A percentile compares a stretch with the other conserved stretches of the same genome.
phyloP scores from a whole-genome alignment of 495 filamentous ascomycete genomes.

The Annulohypoxylon nitens region DNA sequence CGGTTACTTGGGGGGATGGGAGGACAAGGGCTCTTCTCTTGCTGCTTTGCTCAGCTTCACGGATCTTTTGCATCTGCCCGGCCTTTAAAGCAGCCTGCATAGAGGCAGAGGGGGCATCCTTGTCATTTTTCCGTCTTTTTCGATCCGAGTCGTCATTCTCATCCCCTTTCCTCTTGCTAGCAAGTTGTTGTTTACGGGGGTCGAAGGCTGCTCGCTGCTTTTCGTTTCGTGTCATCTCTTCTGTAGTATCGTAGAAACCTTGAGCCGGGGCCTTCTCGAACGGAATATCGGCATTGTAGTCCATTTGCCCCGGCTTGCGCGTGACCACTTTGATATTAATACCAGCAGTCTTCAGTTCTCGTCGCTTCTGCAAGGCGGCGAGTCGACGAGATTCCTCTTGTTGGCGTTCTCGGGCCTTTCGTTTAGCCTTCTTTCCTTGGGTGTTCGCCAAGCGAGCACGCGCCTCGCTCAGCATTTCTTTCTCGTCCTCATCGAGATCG shows the following conservation, averaged over 20 bases:
- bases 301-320: slow-evolving; percentile 95
- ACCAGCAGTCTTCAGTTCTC: slow-evolving; percentile 95
- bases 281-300: slow-evolving; percentile 98
- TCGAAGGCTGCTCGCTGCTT: slow-evolving; percentile 89
- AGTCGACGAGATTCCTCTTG: slow-evolving; percentile 92
- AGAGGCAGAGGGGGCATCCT: slow-evolving; percentile 78
- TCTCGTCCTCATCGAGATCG: slow-evolving; percentile 98
- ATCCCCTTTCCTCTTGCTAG: slow-evolving; percentile 95
- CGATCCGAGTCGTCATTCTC: slow-evolving; percentile 83
- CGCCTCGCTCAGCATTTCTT: slow-evolving; percentile 98
- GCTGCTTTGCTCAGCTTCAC: slow-evolving; percentile 96
- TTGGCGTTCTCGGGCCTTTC: slow-evolving; percentile 95
- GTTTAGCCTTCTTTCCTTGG: slow-evolving; percentile 98
- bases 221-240: slow-evolving; percentile 86
- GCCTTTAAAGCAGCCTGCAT: slow-evolving; percentile 92
- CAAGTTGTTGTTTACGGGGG: slow-evolving; percentile 92
- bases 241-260: slow-evolving; percentile 93
- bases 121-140: slow-evolving; percentile 89
- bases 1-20: slow-evolving; percentile 90
- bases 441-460: slow-evolving; percentile 96
- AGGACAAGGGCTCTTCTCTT: slow-evolving; percentile 85
- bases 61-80: slow-evolving; percentile 93
- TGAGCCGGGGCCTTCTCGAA: slow-evolving; percentile 92
- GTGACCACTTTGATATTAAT: slow-evolving; percentile 98
- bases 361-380: slow-evolving; percentile 91